Conservation (phyloP, 148 eudicot species). For the Camellia granthamiana region DNA sequence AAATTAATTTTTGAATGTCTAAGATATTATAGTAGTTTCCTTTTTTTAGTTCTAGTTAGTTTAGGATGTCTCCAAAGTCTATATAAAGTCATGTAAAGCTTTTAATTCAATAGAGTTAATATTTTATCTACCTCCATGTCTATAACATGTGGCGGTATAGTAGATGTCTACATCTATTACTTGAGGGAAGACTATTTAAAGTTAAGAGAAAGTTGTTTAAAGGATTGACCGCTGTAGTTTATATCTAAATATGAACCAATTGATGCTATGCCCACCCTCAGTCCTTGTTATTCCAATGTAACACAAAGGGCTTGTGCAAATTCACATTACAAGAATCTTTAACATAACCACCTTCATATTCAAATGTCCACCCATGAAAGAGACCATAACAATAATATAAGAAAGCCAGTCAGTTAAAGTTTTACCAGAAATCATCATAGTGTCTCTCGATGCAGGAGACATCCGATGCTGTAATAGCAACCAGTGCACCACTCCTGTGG, state of each 20-base stretch:
- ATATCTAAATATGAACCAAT: background rate
- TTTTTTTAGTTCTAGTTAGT: too few relatives aligned
- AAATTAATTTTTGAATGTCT: too few relatives aligned
- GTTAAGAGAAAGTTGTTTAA: background rate
- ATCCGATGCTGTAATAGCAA: constrained; percentile 95
- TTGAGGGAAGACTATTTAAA: too few relatives aligned
- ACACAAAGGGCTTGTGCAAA: background rate
- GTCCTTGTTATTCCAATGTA: background rate
- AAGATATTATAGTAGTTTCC: too few relatives aligned
- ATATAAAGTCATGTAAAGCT: too few relatives aligned
- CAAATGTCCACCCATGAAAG: background rate
- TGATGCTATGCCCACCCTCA: background rate
- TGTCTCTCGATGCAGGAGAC: constrained; percentile 94
- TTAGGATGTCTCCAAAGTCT: too few relatives aligned
- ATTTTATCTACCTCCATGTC: too few relatives aligned
- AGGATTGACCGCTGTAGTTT: background rate
- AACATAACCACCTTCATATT: background rate
- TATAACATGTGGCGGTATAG: too few relatives aligned
- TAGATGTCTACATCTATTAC: too few relatives aligned
- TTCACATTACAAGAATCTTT: background rate
- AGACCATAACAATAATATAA: too few relatives aligned
- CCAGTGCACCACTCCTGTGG: constrained; percentile 69
- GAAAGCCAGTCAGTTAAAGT: background rate
- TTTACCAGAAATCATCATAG: constrained; percentile 90
- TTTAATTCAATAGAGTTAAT: too few relatives aligned